These are phyloP conservation scores for Agarophyton chilense DNA, from an alignment of 23 red algal species.

Conservation along the genomic window DNA sequence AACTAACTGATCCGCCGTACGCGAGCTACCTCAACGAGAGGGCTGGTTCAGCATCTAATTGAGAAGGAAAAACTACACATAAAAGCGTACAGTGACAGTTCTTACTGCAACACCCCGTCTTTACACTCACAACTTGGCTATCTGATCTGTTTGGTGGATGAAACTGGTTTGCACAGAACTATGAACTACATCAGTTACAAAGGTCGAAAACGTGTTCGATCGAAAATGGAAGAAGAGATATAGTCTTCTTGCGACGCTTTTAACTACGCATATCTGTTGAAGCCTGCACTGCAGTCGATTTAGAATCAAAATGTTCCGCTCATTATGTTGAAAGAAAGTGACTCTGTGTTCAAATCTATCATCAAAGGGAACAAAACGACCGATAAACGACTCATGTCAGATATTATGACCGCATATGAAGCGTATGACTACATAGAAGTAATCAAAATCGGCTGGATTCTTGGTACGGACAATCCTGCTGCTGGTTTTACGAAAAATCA, in stretches of 20 bases:
- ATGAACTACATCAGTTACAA: no score
- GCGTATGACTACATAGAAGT: neutral
- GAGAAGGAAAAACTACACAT: neutral
- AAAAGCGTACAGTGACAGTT: no score
- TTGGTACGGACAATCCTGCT: neutral
- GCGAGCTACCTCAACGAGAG: neutral
- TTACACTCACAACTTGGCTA: no score
- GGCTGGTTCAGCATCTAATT: neutral
- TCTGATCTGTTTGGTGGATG: no score
- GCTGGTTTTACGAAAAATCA: neutral
- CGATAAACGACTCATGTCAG: neutral
- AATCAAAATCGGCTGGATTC: neutral
- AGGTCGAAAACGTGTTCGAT: no score
- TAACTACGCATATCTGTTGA: no score
- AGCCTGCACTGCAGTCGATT: neutral
- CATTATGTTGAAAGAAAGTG: neutral
- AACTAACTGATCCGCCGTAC: no score
- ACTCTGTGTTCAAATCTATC: slow-evolving; percentile 1
- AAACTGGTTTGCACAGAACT: no score
- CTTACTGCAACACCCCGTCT: no score
- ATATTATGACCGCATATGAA: neutral
- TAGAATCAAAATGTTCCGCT: neutral
- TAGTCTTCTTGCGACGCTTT: no score
- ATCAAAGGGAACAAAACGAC: neutral
- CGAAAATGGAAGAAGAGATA: no score